Evolutionary conservation across 2,329 filamentous ascomycete genomes (phyloP).

Genomic region (Exophiala sp.): DNA sequence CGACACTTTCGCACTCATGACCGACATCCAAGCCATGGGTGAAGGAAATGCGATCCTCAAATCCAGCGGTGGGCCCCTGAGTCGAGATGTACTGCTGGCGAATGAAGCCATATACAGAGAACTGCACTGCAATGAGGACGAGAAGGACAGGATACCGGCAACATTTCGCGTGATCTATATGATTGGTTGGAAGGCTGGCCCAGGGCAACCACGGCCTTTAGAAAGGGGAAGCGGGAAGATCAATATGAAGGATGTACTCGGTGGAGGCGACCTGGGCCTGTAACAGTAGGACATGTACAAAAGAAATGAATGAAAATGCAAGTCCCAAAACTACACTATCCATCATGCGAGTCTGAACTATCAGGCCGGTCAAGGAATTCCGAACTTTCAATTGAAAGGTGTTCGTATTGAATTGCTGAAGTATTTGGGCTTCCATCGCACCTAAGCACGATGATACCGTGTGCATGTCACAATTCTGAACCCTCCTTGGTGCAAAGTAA

Average conservation of each 20-base stretch:
- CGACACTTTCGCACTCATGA: constrained; percentile 82
- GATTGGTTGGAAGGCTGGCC: constrained; percentile 94
- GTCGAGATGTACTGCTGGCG: constrained; percentile 77
- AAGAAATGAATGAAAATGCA: not conserved
- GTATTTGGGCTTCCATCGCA: constrained; percentile 6
- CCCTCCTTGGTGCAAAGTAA: constrained; percentile 9
- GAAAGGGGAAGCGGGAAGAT: constrained; percentile 77
- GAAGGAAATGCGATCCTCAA: constrained; percentile 84
- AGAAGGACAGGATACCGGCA: constrained; percentile 59
- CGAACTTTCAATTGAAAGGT: no score
- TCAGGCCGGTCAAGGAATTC: no score
- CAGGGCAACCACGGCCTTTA: constrained; percentile 71
- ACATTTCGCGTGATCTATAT: constrained; percentile 96
- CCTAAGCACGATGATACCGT: constrained; percentile 12
- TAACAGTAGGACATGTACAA: constrained; percentile 13
- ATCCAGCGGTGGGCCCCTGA: constrained; percentile 64
- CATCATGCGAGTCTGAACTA: no score
- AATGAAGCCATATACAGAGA: constrained; percentile 82
- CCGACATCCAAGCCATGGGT: constrained; percentile 92
- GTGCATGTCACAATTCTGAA: constrained; percentile 3
- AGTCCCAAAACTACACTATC: not conserved
- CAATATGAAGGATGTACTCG: constrained; percentile 78
- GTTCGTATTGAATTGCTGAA: not conserved
- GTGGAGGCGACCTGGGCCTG: constrained; percentile 37
- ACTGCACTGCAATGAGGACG: constrained; percentile 68